Conservation (phyloP, 768 basidiomycete genomes). For the Paxillus involutus region DNA sequence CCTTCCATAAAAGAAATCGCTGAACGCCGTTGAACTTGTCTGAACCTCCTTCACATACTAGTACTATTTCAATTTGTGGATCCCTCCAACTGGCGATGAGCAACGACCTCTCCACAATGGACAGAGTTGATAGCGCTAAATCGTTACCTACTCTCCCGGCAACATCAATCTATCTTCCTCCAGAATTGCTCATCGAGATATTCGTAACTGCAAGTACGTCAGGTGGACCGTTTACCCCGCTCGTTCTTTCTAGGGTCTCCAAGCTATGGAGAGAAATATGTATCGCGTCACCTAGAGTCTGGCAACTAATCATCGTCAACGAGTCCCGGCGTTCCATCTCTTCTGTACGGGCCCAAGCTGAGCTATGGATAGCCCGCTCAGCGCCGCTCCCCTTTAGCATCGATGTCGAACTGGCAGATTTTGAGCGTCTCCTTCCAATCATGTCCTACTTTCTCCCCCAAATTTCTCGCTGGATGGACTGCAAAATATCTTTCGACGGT, state of each 20-base stretch:
- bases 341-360: constrained; percentile 47
- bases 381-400: constrained; percentile 55
- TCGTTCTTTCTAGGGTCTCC: constrained; percentile 55
- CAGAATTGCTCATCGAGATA: constrained; percentile 63
- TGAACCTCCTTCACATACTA: too few relatives aligned
- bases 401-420: constrained; percentile 45
- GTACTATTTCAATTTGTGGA: too few relatives aligned
- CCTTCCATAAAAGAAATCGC: too few relatives aligned
- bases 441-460: constrained; percentile 60
- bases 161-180: constrained; percentile 42
- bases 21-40: too few relatives aligned
- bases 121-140: background rate
- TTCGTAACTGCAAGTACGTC: constrained; percentile 44
- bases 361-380: constrained; percentile 55
- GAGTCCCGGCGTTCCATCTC: constrained; percentile 36
- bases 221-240: constrained; percentile 47
- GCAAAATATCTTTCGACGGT: constrained; percentile 42
- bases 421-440: constrained; percentile 58
- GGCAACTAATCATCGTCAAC: constrained; percentile 58
- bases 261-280: constrained; percentile 57
- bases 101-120: background rate
- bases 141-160: background rate
- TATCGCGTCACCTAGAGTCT: constrained; percentile 53
- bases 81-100: background rate
- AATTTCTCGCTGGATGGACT: constrained; percentile 57